A percentile compares a stretch with the other conserved stretches of the same genome.
These are phyloP conservation scores for Lipomyces orientalis DNA, from an alignment of 805 yeast genomes.

Conservation along the genomic window DNA sequence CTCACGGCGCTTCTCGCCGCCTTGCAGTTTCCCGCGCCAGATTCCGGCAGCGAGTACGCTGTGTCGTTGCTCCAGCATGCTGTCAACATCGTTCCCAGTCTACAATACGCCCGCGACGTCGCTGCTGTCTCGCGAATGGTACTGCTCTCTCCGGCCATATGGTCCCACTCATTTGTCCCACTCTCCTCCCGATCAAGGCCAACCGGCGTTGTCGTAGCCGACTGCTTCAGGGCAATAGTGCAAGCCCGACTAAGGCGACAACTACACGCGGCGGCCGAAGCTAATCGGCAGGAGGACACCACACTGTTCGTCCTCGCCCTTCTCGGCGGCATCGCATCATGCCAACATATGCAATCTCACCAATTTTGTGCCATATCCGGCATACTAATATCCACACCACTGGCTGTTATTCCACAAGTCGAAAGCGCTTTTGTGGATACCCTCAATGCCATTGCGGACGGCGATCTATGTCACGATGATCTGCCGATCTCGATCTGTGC, in stretches of 20 bases:
- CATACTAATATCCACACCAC: conserved; percentile 12
- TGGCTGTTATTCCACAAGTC: conserved; percentile 4
- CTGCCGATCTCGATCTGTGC: conserved; percentile 12
- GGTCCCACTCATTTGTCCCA: conserved; percentile 9
- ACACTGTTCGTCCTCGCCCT: conserved; percentile 16
- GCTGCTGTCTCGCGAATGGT: conserved; percentile 28
- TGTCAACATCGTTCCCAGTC: conserved; percentile 10
- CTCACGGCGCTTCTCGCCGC: conserved; percentile 17
- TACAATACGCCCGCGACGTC: conserved; percentile 21
- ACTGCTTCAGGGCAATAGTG: conserved; percentile 20
- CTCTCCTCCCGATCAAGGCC: background rate
- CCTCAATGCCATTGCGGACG: conserved; percentile 8
- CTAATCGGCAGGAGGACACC: conserved; percentile 3
- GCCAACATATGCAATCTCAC: conserved; percentile 9
- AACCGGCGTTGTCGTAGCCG: conserved; percentile 14
- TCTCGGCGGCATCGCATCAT: conserved; percentile 14
- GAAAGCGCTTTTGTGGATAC: conserved; percentile 17
- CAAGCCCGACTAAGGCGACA: conserved; percentile 8
- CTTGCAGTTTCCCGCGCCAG: conserved; percentile 25
- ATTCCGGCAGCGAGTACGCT: conserved; percentile 1
- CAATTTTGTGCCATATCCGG: conserved; percentile 24
- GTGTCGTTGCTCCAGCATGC: conserved; percentile 14
- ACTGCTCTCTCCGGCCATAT: conserved; percentile 27
- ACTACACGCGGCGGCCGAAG: background rate
- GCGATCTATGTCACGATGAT: conserved; percentile 1